Conservation (phyloP, 345 rosid species). For the Hevea brasiliensis region DNA sequence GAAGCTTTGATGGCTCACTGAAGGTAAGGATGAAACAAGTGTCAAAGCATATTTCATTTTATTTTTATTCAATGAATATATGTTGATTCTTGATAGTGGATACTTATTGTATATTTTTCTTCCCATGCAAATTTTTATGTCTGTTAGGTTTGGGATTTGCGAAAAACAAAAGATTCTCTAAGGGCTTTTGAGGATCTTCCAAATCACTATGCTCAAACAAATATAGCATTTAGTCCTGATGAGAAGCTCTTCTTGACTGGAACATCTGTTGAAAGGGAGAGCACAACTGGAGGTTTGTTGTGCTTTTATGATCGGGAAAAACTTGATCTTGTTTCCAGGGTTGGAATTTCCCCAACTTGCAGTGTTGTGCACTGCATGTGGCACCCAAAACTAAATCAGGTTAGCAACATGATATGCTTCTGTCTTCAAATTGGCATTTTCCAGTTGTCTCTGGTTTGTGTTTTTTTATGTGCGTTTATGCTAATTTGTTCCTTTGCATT, state of each 20-base stretch:
- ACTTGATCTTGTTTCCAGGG: constrained; percentile 86
- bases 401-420: constrained; percentile 27
- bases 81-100: constrained; percentile 1
- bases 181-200: constrained; percentile 85
- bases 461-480: background rate
- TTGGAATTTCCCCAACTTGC: constrained; percentile 79
- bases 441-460: background rate
- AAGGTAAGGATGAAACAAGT: constrained; percentile 52
- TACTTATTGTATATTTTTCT: constrained; percentile 6
- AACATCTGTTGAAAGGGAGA: constrained; percentile 89
- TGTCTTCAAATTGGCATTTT: background rate
- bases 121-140: constrained; percentile 14
- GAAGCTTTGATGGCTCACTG: constrained; percentile 86
- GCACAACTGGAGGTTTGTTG: constrained; percentile 75
- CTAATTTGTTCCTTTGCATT: background rate
- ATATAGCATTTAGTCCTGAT: constrained; percentile 86
- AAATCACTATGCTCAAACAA: constrained; percentile 88
- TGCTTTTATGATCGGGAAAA: constrained; percentile 80
- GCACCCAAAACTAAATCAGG: constrained; percentile 98
- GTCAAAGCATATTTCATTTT: constrained; percentile 7
- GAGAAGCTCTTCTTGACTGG: constrained; percentile 89
- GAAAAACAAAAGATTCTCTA: constrained; percentile 72
- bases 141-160: constrained; percentile 91
- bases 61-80: background rate
- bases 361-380: constrained; percentile 93